These are phyloP conservation scores for Corynespora cassiicola DNA, from an alignment of 2,329 filamentous ascomycete genomes.

Conservation along the genomic window DNA sequence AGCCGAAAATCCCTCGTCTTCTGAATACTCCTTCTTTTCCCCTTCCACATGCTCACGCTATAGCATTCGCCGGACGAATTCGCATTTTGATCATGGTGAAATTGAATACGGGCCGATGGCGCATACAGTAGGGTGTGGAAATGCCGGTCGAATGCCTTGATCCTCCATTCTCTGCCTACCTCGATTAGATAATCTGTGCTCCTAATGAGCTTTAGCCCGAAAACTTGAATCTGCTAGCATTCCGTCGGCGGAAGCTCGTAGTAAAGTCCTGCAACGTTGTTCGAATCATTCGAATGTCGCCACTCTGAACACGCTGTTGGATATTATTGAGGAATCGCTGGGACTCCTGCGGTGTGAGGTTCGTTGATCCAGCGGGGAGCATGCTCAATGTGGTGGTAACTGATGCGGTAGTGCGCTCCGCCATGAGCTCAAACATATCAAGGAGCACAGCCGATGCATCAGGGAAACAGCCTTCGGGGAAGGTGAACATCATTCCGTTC, in stretches of 20 bases:
- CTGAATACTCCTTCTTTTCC: too few species aligned
- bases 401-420: slow-evolving; percentile 80
- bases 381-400: slow-evolving; percentile 83
- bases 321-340: slow-evolving; percentile 83
- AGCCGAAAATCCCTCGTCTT: too few species aligned
- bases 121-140: too few species aligned
- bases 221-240: slow-evolving; percentile 88
- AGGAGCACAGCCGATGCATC: slow-evolving; percentile 94
- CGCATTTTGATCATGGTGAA: too few species aligned
- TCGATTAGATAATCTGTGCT: too few species aligned
- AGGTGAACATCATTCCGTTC: slow-evolving; percentile 99
- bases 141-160: too few species aligned
- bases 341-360: slow-evolving; percentile 76
- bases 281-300: slow-evolving; percentile 79
- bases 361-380: slow-evolving; percentile 79
- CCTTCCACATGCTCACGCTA: too few species aligned
- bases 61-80: too few species aligned
- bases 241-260: slow-evolving; percentile 88
- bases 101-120: too few species aligned
- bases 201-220: too few species aligned
- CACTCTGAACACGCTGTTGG: slow-evolving; percentile 73
- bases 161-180: too few species aligned
- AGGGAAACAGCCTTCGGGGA: slow-evolving; percentile 92
- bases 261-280: slow-evolving; percentile 94
- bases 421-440: slow-evolving; percentile 85